These are phyloP conservation scores for Lactarius hengduanensis DNA, from an alignment of 768 basidiomycete species.

Conservation along the genomic window DNA sequence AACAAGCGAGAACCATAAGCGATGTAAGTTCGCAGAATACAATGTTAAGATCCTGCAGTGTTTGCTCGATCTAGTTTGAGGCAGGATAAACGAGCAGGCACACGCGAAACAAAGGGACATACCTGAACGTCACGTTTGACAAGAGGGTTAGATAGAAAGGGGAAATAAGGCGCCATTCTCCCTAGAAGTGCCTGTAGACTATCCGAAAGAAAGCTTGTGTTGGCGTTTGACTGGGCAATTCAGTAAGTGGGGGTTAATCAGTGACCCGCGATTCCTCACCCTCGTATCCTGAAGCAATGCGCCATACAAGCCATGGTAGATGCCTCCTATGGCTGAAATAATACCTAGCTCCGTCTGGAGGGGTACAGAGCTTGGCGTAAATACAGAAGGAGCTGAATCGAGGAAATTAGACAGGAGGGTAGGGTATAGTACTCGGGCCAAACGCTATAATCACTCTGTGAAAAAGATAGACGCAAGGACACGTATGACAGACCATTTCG, in stretches of 20 bases:
- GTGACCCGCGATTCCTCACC: constrained; percentile 36
- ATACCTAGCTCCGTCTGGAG: constrained; percentile 60
- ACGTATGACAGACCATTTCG: constrained; percentile 5
- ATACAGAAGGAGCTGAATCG: constrained; percentile 81
- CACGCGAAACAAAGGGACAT: constrained; percentile 5
- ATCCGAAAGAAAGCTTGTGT: constrained; percentile 38
- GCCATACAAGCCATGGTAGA: constrained; percentile 61
- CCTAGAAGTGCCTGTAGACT: constrained; percentile 60
- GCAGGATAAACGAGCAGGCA: constrained; percentile 18
- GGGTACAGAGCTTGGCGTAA: constrained; percentile 61
- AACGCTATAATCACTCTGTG: constrained; percentile 44
- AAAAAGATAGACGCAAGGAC: not conserved
- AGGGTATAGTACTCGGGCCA: constrained; percentile 74
- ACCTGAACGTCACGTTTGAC: constrained; percentile 59
- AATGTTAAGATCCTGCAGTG: constrained; percentile 69
- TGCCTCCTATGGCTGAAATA: constrained; percentile 54
- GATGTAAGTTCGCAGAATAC: constrained; percentile 77
- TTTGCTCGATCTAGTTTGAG: constrained; percentile 54
- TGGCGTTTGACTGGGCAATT: constrained; percentile 20
- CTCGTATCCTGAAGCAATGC: constrained; percentile 46
- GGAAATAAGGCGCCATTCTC: constrained; percentile 84
- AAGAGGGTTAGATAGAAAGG: constrained; percentile 49
- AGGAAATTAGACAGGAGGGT: constrained; percentile 81
- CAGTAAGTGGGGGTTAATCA: not conserved
- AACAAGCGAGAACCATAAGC: constrained; percentile 46